phyloP scores from a whole-genome alignment of 139 green algal genomes.

The Haematococcus lacustris region DNA sequence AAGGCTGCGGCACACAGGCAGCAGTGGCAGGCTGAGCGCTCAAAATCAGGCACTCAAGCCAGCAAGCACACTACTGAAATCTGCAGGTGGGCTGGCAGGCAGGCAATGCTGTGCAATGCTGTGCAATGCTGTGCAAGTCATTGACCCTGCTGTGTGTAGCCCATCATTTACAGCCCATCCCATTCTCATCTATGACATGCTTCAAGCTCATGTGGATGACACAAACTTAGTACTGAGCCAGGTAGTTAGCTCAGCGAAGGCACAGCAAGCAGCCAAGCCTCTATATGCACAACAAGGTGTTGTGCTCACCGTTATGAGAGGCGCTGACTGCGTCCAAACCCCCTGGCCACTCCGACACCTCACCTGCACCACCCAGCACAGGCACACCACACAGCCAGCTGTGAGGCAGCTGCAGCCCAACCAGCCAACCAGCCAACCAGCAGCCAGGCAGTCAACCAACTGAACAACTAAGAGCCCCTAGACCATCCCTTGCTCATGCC shows the following conservation, averaged over 20 bases:
- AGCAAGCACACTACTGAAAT: too few species aligned
- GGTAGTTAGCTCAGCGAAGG: background rate
- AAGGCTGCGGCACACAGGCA: background rate
- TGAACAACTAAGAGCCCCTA: too few species aligned
- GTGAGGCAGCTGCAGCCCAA: too few species aligned
- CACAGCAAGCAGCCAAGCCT: background rate
- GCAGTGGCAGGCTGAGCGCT: background rate
- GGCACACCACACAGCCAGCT: too few species aligned
- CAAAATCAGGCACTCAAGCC: background rate
- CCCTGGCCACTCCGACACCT: slow-evolving; percentile 52
- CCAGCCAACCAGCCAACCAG: too few species aligned
- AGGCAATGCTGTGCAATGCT: background rate
- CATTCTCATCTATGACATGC: background rate
- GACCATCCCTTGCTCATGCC: too few species aligned
- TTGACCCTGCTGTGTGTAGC: background rate
- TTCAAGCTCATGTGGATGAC: background rate
- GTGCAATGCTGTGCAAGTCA: background rate
- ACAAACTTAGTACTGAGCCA: background rate
- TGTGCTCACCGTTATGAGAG: slow-evolving; percentile 39
- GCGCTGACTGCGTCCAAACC: slow-evolving; percentile 36
- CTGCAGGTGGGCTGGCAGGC: background rate
- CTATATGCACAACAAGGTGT: background rate
- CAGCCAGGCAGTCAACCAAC: too few species aligned
- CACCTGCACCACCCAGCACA: too few species aligned
- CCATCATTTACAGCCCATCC: too few species aligned